Conservation (phyloP, 768 basidiomycete species). For the Boletellus sp. region DNA sequence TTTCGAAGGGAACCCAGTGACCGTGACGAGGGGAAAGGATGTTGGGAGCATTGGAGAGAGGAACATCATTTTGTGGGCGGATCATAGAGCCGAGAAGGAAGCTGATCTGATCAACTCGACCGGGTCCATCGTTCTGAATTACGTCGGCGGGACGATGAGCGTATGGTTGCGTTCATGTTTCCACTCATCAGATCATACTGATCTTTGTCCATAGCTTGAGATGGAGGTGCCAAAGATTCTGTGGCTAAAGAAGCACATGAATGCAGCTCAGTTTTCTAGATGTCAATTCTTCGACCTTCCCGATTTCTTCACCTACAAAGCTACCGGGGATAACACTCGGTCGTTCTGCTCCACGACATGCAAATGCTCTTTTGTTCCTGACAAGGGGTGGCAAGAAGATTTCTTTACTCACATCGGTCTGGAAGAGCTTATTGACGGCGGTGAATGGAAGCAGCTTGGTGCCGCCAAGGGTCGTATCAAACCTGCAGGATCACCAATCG, state of each 20-base stretch:
- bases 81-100: conserved; percentile 91
- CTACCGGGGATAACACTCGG: conserved; percentile 66
- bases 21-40: conserved; percentile 64
- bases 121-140: conserved; percentile 81
- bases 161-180: conserved; percentile 39
- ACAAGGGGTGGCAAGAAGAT: conserved; percentile 81
- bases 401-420: conserved; percentile 89
- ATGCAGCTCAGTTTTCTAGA: conserved; percentile 57
- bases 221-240: conserved; percentile 99
- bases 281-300: conserved; percentile 90
- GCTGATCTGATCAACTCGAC: conserved; percentile 86
- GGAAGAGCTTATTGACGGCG: conserved; percentile 58
- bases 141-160: conserved; percentile 96
- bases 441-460: conserved; percentile 70
- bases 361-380: conserved; percentile 91
- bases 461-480: conserved; percentile 59
- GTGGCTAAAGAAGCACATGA: conserved; percentile 93
- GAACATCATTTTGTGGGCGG: conserved; percentile 94
- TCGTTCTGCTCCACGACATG: conserved; percentile 94
- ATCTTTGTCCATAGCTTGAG: conserved; percentile 59
- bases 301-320: conserved; percentile 93
- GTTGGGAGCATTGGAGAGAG: conserved; percentile 63
- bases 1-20: conserved; percentile 65
- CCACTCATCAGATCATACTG: conserved; percentile 1
- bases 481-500: conserved; percentile 83